These are phyloP conservation scores for Trametes hirsuta DNA, from an alignment of 1,284 basidiomycete species.

Conservation along the genomic window DNA sequence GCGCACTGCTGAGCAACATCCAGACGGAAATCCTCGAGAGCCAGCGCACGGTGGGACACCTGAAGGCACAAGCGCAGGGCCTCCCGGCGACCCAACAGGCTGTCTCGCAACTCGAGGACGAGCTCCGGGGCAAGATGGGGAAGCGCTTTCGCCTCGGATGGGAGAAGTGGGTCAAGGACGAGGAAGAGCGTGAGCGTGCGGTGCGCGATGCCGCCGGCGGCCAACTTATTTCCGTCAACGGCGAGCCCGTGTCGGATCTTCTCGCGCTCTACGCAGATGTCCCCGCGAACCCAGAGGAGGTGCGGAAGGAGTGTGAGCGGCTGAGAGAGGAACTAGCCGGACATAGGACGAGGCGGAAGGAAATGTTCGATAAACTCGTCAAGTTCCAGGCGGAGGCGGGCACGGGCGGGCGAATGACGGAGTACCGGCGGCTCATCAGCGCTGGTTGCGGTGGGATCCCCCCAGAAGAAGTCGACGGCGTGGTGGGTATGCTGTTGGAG, in stretches of 20 bases:
- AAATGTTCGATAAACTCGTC: conserved; percentile 75
- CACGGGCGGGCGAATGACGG: conserved; percentile 84
- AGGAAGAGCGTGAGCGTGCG: conserved; percentile 73
- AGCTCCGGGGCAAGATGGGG: conserved; percentile 77
- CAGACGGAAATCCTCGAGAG: conserved; percentile 93
- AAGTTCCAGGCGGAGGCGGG: conserved; percentile 87
- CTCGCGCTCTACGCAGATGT: conserved; percentile 57
- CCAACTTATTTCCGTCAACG: conserved; percentile 48
- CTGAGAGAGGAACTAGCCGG: conserved; percentile 68
- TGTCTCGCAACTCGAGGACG: conserved; percentile 67
- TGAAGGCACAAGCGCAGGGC: conserved; percentile 72
- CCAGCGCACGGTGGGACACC: conserved; percentile 72
- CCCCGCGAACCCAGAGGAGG: conserved; percentile 58
- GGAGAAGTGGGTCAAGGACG: conserved; percentile 90
- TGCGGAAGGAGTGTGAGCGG: conserved; percentile 62
- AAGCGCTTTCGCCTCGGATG: conserved; percentile 84
- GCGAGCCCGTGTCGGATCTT: conserved; percentile 69
- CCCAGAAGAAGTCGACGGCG: conserved; percentile 81
- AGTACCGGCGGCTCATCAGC: conserved; percentile 86
- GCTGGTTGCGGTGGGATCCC: conserved; percentile 90
- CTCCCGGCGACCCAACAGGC: conserved; percentile 65
- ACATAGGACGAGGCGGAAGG: conserved; percentile 68
- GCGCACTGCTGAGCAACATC: conserved; percentile 85
- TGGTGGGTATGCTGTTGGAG: conserved; percentile 83
- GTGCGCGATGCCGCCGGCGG: conserved; percentile 63